These are phyloP conservation scores for Melampsora larici-populina DNA, from an alignment of 1,284 basidiomycete genomes.

Conservation along the genomic window DNA sequence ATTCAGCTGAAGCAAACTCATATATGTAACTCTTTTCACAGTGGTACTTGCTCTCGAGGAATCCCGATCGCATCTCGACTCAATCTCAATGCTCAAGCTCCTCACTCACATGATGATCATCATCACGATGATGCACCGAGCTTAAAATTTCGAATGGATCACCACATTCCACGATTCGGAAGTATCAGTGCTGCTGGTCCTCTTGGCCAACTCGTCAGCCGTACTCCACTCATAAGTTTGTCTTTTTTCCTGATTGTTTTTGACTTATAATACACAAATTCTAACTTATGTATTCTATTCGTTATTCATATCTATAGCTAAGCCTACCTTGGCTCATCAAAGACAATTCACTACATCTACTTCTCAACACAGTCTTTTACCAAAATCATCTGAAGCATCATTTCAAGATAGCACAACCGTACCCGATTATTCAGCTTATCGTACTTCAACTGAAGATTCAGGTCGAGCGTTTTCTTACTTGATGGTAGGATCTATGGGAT, in stretches of 20 bases:
- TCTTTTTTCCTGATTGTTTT: background rate
- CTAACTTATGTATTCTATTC: slow-evolving; percentile 53
- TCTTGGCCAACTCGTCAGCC: slow-evolving; percentile 12
- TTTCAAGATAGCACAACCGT: slow-evolving; percentile 59
- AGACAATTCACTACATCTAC: slow-evolving; percentile 56
- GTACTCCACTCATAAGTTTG: slow-evolving; percentile 29
- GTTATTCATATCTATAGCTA: slow-evolving; percentile 60
- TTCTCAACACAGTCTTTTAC: slow-evolving; percentile 47
- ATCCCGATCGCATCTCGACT: slow-evolving; percentile 56
- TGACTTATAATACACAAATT: background rate
- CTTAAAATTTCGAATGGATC: slow-evolving; percentile 17
- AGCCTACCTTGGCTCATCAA: slow-evolving; percentile 62
- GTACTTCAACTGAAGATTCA: slow-evolving; percentile 63
- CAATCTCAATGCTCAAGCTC: slow-evolving; percentile 15
- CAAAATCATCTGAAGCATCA: slow-evolving; percentile 43
- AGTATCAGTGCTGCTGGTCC: background rate
- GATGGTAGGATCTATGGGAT: slow-evolving; percentile 92
- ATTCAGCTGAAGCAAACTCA: no score
- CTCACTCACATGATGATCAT: slow-evolving; percentile 7
- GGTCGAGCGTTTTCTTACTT: slow-evolving; percentile 92
- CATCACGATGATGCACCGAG: slow-evolving; percentile 20
- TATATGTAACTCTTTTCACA: slow-evolving; percentile 35
- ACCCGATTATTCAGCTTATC: slow-evolving; percentile 84
- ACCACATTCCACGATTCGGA: slow-evolving; percentile 18
- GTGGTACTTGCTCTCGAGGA: slow-evolving; percentile 46